Conservation (phyloP, 495 filamentous ascomycete species). For the Thozetella sp. region DNA sequence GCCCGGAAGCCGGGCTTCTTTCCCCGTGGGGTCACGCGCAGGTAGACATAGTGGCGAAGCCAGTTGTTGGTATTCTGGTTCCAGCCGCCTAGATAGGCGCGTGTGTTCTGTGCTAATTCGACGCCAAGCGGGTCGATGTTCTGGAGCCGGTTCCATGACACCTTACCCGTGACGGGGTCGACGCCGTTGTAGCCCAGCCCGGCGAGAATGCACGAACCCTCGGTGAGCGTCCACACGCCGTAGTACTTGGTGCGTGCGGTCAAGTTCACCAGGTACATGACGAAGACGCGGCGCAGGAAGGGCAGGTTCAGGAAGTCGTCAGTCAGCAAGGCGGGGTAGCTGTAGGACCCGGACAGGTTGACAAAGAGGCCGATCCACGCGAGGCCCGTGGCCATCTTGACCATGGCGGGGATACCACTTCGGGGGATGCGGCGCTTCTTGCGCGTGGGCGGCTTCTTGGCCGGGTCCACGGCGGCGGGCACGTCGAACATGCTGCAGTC, state of each 20-base stretch:
- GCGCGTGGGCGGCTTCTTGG: slow-evolving; percentile 79
- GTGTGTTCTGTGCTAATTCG: slow-evolving; percentile 87
- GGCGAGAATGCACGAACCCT: slow-evolving; percentile 92
- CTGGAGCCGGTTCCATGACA: slow-evolving; percentile 85
- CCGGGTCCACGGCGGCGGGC: slow-evolving; percentile 73
- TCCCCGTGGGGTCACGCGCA: slow-evolving; percentile 92
- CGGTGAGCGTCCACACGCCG: slow-evolving; percentile 89
- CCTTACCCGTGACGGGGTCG: slow-evolving; percentile 77
- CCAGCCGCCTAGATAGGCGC: slow-evolving; percentile 87
- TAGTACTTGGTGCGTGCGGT: slow-evolving; percentile 89
- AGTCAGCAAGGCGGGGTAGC: slow-evolving; percentile 57
- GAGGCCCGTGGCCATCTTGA: slow-evolving; percentile 72
- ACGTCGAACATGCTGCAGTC: slow-evolving; percentile 93
- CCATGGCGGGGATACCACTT: slow-evolving; percentile 81
- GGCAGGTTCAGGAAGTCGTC: slow-evolving; percentile 64
- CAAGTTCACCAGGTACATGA: slow-evolving; percentile 81
- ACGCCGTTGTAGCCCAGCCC: slow-evolving; percentile 95
- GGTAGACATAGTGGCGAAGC: slow-evolving; percentile 93
- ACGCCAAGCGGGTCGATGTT: slow-evolving; percentile 84
- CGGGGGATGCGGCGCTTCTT: slow-evolving; percentile 95
- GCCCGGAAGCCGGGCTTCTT: slow-evolving; percentile 97
- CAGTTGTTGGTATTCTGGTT: slow-evolving; percentile 99
- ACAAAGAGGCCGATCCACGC: slow-evolving; percentile 81
- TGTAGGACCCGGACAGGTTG: slow-evolving; percentile 70
- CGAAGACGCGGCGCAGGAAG: slow-evolving; percentile 71